Evolutionary conservation across 1,139 yeast genomes (phyloP), one percentile per base, ranked within the genome.

Genomic region (Pichia sp.): DNA sequence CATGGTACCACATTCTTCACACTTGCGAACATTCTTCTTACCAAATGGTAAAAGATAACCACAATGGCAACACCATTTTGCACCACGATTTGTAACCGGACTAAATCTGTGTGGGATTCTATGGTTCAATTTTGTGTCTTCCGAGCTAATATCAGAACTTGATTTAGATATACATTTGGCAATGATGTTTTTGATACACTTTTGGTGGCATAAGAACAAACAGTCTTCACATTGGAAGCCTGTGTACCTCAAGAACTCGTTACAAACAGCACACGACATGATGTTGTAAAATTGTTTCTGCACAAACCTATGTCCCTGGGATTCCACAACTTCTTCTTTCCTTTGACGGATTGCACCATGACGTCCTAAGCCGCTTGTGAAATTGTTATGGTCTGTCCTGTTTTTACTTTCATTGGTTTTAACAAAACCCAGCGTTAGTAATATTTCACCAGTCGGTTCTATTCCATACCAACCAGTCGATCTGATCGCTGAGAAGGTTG

Each of bases 41-140:
- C 98, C 97, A 85, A 97, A 85, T 5, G 99, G 98, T 61, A 93
- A 77, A 54, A 93, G 84, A 68, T 90, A 90, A 58, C 99, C 99
- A 78, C 99, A 93, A 68, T 93, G 99, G 66, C 98, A 93, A 72
- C 99, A 93, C 99, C 99, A 93, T 67, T 92, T 92, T 5, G 99
- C 95, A 64, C 97, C 95, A 73, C 92, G 87, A 68, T 93, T 93
- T 23, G 95, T 81, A 34, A 85, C 81, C 29, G 95, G 92, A 62
- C 89, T 97, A 69, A 92, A 92, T 67, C 97, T 83, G 70, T 93
- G 99, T 44, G 99, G 99, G 63, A 93, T 93, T 62, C 96, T 88
- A 69, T 93, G 98, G 66, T 93, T 93, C 70, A 93, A 81, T 70
- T 89, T 90, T 52, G 95, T 88, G 67, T 90, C 98, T 67, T 87